Evolutionary conservation across 225 moss, liverwort and hornwort genomes (phyloP), one percentile per base, ranked within the genome.

Genomic region (Straminergon stramineum): DNA sequence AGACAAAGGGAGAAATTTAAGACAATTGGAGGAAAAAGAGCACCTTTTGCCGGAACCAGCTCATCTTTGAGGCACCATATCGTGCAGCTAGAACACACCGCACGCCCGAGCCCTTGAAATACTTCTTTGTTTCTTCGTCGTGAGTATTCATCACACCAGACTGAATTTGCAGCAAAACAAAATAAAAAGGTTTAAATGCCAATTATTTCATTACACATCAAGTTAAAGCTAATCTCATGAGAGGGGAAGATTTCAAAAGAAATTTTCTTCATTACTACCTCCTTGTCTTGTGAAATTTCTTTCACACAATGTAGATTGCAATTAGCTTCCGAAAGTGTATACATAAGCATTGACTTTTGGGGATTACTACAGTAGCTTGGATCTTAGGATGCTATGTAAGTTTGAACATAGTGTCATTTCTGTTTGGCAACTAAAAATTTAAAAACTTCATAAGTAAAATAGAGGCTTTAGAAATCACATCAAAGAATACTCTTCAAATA

Each of bases 111-210:
- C 92, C 87, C 81, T 91, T 95, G 76, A 95, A 95, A 86, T 88
- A 95, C 55, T 86, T 93, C 83, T 68, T 95, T 4, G 93, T 94
- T 87, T 93, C 95, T 82, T 95, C 95, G 15, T 95, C 95, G 86
- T 93, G 90, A 3, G 95, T 95, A n/a, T 84, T 69, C 95, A 95
- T 94, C 27, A 95, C 91, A 73, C 95, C 95, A 82, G 58, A 68
- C 95, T 95, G 78, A 75, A 85, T 9, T 73, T 5, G 75, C n/a
- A 7, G 5, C 86, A 73, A n/a, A 52, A 53, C 6, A 9, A n/a
- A 7, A 17, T 1, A 2, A 45, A 15, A 35, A n/a, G 28, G 26
- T 62, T 58, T 75, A 53, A 48, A 57, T 86, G 37, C 11, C 27
- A 55, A n/a, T 37, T 19, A 5, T 39, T 28, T 11, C 28, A 69